Evolutionary conservation across 495 filamentous ascomycete species (phyloP).

Genomic region (Aspergillus avenaceus): DNA sequence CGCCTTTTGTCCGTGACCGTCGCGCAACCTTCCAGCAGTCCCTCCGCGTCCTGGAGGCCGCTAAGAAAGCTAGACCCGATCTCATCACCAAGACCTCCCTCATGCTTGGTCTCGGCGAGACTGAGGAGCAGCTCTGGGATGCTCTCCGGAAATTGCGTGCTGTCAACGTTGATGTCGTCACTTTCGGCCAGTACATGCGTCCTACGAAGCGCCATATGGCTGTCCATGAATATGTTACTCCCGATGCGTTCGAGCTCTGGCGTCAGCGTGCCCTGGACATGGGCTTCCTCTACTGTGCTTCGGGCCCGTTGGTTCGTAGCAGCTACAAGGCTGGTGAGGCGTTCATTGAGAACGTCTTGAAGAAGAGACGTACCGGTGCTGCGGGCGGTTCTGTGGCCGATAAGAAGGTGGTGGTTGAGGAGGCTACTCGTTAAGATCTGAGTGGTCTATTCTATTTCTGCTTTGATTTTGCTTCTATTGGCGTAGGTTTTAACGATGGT

Average conservation of each 20-base stretch:
- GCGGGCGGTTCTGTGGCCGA: conserved; percentile 18
- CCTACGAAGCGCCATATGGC: conserved; percentile 97
- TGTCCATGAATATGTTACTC: conserved; percentile 89
- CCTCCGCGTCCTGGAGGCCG: conserved; percentile 72
- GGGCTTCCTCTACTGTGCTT: conserved; percentile 96
- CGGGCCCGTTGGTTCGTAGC: conserved; percentile 85
- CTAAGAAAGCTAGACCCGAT: conserved; percentile 67
- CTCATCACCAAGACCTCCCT: conserved; percentile 96
- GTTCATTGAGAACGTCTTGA: conserved; percentile 96
- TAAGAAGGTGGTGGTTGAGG: conserved; percentile 20
- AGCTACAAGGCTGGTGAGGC: conserved; percentile 97
- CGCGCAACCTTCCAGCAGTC: conserved; percentile 87
- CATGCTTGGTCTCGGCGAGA: conserved; percentile 94
- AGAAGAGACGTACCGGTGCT: conserved; percentile 65
- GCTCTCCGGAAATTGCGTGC: conserved; percentile 76
- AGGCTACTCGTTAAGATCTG: conserved; percentile 25
- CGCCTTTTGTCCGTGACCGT: conserved; percentile 84
- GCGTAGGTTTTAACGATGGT: conserved; percentile 11
- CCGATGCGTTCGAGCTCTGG: conserved; percentile 88
- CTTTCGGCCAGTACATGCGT: conserved; percentile 98
- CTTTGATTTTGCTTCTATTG: conserved; percentile 1
- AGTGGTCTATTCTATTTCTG: neutral
- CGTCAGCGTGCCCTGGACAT: conserved; percentile 83
- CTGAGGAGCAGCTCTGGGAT: conserved; percentile 80
- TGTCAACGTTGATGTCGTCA: conserved; percentile 85